Evolutionary conservation across 352 stramenopile species (phyloP).

Genomic region (Globisporangium orthogonon): DNA sequence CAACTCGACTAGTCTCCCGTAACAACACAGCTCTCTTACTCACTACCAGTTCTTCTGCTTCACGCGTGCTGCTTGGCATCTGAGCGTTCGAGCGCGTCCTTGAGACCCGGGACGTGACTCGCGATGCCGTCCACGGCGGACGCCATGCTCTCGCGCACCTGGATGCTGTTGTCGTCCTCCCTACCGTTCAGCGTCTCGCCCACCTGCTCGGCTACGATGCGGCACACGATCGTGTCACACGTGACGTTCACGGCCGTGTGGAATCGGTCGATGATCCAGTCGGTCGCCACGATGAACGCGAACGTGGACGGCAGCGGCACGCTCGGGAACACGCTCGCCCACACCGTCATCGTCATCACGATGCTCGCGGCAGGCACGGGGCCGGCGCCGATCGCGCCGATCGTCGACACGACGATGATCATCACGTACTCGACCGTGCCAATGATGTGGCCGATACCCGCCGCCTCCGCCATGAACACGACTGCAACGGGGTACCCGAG

Average conservation of each 20-base stretch:
- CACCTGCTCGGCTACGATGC: constrained; percentile 33
- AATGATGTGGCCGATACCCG: constrained; percentile 16
- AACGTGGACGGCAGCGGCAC: constrained; percentile 33
- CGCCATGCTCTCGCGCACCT: not conserved
- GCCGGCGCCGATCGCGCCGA: constrained; percentile 15
- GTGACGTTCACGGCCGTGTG: constrained; percentile 56
- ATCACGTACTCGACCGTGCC: constrained; percentile 15
- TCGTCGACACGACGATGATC: constrained; percentile 20
- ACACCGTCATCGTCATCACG: constrained; percentile 25
- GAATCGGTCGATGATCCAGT: constrained; percentile 58
- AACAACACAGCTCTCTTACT: no score
- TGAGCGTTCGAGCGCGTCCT: not conserved
- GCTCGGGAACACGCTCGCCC: constrained; percentile 18
- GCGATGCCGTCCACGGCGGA: not conserved
- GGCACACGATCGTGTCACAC: constrained; percentile 46
- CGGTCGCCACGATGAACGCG: constrained; percentile 44
- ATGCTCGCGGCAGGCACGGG: constrained; percentile 15
- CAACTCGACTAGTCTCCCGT: no score
- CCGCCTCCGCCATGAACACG: constrained; percentile 29
- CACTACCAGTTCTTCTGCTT: not conserved
- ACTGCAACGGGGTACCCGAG: constrained; percentile 22
- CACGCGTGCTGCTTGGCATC: not conserved
- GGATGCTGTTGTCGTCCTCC: not conserved
- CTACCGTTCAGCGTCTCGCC: not conserved
- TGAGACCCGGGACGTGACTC: not conserved